These are phyloP conservation scores for Pulveroboletus frians DNA, from an alignment of 768 basidiomycete genomes.

Conservation along the genomic window DNA sequence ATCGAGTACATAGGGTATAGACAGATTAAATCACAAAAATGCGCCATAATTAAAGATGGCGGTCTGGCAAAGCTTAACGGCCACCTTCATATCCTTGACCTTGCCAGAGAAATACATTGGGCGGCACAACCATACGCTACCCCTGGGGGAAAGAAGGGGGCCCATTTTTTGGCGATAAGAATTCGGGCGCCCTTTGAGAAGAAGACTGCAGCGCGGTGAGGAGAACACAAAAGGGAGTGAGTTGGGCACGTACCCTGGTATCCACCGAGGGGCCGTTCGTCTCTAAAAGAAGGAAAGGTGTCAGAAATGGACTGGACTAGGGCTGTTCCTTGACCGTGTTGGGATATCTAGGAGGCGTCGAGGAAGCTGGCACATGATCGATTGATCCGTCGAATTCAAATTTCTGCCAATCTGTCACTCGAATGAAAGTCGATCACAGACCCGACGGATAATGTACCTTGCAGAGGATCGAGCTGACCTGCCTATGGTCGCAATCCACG, in stretches of 20 bases:
- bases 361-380: conserved; percentile 70
- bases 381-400: no score
- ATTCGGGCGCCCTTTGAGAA: conserved; percentile 93
- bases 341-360: conserved; percentile 49
- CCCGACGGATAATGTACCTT: conserved; percentile 41
- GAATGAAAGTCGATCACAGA: conserved; percentile 4
- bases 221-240: not conserved
- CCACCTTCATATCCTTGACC: conserved; percentile 54
- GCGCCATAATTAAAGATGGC: no score
- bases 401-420: conserved; percentile 36
- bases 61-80: conserved; percentile 96
- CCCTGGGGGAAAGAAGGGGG: conserved; percentile 87
- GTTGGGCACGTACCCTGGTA: conserved; percentile 44
- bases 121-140: conserved; percentile 77
- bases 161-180: conserved; percentile 87
- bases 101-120: conserved; percentile 47
- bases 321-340: conserved; percentile 56
- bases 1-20: no score
- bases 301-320: conserved; percentile 67
- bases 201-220: conserved; percentile 39
- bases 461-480: conserved; percentile 71
- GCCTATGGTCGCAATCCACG: conserved; percentile 71
- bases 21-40: no score
- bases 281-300: conserved; percentile 71
- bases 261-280: conserved; percentile 56